Conservation (phyloP, 208 protist species). For the Wallacemonas sp. region DNA sequence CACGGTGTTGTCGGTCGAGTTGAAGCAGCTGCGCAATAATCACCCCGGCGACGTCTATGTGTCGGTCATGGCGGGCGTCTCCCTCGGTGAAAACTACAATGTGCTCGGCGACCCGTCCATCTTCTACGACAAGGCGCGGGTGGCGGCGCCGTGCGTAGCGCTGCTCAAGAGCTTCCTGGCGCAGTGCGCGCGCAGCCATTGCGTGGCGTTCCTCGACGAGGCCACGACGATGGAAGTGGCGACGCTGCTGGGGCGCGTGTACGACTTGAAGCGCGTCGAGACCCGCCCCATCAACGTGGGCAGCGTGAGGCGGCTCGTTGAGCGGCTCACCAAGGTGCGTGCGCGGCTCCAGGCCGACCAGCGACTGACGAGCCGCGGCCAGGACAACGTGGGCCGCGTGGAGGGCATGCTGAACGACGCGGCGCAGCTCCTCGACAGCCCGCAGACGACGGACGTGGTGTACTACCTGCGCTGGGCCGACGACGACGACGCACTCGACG, state of each 20-base stretch:
- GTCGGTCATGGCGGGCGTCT: slow-evolving; percentile 22
- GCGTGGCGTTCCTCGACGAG: slow-evolving; percentile 20
- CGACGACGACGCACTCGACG: slow-evolving; percentile 4
- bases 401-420: slow-evolving; percentile 18
- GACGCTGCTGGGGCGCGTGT: slow-evolving; percentile 6
- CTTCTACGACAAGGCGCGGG: slow-evolving; percentile 3
- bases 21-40: slow-evolving; percentile 14
- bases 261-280: slow-evolving; percentile 12
- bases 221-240: neutral
- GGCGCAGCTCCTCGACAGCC: slow-evolving; percentile 12
- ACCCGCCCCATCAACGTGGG: slow-evolving; percentile 5
- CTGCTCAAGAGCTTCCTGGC: slow-evolving; percentile 5
- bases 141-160: slow-evolving; percentile 8
- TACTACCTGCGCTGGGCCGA: slow-evolving; percentile 15
- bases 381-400: neutral
- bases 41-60: slow-evolving; percentile 14
- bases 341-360: neutral
- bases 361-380: slow-evolving; percentile 5
- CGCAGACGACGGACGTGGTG: neutral
- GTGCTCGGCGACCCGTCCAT: slow-evolving; percentile 7
- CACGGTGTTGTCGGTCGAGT: slow-evolving; percentile 18
- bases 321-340: slow-evolving; percentile 9
- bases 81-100: slow-evolving; percentile 22
- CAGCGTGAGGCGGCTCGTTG: slow-evolving; percentile 1
- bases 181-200: slow-evolving; percentile 6